phyloP scores from a whole-genome alignment of 352 stramenopile species.

The Pythium coloratum region DNA sequence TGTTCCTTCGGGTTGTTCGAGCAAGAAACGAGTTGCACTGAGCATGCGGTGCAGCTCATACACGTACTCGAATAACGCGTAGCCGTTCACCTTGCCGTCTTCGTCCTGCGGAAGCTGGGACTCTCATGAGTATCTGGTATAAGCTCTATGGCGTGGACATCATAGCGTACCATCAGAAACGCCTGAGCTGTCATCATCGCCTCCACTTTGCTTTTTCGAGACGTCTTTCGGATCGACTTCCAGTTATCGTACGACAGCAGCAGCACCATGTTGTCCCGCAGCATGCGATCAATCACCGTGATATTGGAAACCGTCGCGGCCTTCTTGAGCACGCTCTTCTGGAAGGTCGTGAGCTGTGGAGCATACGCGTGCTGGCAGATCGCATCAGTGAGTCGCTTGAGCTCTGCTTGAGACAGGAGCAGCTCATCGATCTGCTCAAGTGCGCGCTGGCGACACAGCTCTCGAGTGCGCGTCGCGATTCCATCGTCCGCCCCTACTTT shows the following conservation, averaged over 20 bases:
- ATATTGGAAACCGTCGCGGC: constrained; percentile 28
- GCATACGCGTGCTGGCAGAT: constrained; percentile 9
- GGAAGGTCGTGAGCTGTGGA: constrained; percentile 26
- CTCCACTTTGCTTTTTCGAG: constrained; percentile 23
- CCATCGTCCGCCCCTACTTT: constrained; percentile 9
- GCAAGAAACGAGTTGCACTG: constrained; percentile 21
- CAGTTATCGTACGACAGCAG: constrained; percentile 53
- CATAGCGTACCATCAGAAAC: constrained; percentile 46
- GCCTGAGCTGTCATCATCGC: constrained; percentile 33
- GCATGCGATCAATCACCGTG: constrained; percentile 37
- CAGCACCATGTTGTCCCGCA: constrained; percentile 32
- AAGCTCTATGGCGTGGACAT: too few relatives aligned
- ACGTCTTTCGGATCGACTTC: constrained; percentile 8
- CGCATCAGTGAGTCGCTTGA: constrained; percentile 8
- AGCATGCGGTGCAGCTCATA: constrained; percentile 39
- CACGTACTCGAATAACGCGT: constrained; percentile 49
- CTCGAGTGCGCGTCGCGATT: background rate
- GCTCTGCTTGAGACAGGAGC: constrained; percentile 7
- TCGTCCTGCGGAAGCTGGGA: constrained; percentile 39
- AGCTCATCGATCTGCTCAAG: constrained; percentile 21
- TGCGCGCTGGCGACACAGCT: constrained; percentile 19
- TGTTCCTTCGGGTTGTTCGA: constrained; percentile 2
- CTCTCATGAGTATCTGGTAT: background rate
- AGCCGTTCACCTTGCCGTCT: constrained; percentile 40
- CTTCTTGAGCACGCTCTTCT: constrained; percentile 33